Percentiles rank a stretch among this genome's conserved stretches.
phyloP scores from a whole-genome alignment of 371 early-diverging fungal genomes.

The Mortierella sp. region DNA sequence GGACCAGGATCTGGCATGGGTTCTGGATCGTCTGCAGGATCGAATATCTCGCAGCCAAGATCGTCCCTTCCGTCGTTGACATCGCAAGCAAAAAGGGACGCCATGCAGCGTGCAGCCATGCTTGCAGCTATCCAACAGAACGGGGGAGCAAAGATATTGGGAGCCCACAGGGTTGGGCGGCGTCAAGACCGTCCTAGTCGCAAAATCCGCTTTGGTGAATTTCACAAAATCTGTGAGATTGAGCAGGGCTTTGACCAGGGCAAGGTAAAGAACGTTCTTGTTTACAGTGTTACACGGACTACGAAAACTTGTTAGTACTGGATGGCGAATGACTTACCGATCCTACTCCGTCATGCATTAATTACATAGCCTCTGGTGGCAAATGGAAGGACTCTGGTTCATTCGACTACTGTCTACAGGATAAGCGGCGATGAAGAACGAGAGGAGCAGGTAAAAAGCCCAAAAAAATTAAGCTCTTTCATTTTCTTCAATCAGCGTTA shows the following conservation, averaged over 20 bases:
- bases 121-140: conserved; percentile 54
- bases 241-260: conserved; percentile 52
- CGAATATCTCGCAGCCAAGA: conserved; percentile 19
- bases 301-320: too few relatives aligned
- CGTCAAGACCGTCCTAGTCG: conserved; percentile 50
- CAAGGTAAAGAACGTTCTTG: conserved; percentile 29
- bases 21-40: conserved; percentile 8
- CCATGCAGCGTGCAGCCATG: conserved; percentile 55
- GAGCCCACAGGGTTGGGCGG: conserved; percentile 39
- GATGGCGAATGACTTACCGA: neutral
- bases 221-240: conserved; percentile 57
- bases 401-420: conserved; percentile 26
- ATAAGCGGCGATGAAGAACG: conserved; percentile 23
- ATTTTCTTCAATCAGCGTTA: too few relatives aligned
- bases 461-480: neutral
- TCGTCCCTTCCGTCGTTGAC: conserved; percentile 49
- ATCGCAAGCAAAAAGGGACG: conserved; percentile 49
- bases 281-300: neutral
- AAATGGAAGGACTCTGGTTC: conserved; percentile 42
- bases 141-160: conserved; percentile 52
- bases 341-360: neutral
- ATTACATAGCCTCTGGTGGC: conserved; percentile 44
- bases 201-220: conserved; percentile 53
- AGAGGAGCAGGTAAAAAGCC: conserved; percentile 38
- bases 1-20: conserved; percentile 4